Evolutionary conservation across 2,329 filamentous ascomycete species (phyloP).

Genomic region (Cercospora berteroae): DNA sequence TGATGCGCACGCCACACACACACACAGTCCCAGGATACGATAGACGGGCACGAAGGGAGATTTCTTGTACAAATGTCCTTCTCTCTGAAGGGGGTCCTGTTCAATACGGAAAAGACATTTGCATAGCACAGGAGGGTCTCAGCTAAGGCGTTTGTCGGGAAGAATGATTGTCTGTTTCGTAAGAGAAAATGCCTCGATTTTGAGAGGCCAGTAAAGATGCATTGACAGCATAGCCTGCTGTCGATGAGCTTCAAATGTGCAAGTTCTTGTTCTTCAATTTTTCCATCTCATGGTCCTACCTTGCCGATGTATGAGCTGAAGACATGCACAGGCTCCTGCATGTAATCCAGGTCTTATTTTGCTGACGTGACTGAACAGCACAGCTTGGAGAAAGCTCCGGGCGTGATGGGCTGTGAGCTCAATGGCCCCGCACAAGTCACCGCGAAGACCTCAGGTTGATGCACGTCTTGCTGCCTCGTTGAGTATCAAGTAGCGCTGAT

Average conservation of each 20-base stretch:
- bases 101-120: constrained; percentile 4
- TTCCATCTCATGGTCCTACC: neutral
- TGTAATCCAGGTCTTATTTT: neutral
- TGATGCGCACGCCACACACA: constrained; percentile 2
- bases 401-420: neutral
- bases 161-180: neutral
- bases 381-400: neutral
- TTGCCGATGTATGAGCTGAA: neutral
- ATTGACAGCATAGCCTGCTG: neutral
- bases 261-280: neutral
- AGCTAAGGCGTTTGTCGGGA: constrained; percentile 5
- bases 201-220: neutral
- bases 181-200: neutral
- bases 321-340: neutral
- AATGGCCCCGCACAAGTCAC: neutral
- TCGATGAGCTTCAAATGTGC: neutral
- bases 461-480: neutral
- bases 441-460: neutral
- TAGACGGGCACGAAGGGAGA: neutral
- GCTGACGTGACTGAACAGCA: neutral
- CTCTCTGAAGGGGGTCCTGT: neutral
- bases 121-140: constrained; percentile 9
- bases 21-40: constrained; percentile 11
- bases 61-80: constrained; percentile 10
- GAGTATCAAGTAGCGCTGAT: no score